Base-by-base conservation (phyloP, 805 yeast genomes). In the Cyberlindnera japonica region DNA sequence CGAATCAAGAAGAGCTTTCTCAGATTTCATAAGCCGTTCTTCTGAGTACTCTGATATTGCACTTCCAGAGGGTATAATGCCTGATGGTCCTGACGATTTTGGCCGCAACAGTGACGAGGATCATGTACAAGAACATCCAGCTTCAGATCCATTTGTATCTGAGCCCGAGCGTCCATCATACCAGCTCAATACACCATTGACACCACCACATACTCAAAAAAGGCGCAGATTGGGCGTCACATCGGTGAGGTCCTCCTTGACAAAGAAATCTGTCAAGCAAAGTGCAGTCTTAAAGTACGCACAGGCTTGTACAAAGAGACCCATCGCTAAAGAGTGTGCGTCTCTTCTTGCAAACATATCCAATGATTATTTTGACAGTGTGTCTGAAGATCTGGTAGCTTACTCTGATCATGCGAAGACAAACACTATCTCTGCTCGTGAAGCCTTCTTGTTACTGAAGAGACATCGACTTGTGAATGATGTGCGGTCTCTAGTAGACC, bases 361-460 rank as follows among this genome's bases (percentile, higher is more conserved):
- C 3, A 49, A 57, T 3, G 32, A 31, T 15, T 67, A 52, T 43
- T 54, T 67, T 27, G 55, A 51, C 17, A 62, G 57, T 26, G 36
- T 51, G 3, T 24, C 58, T 1, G 44, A 43, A 2, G 69, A 62
- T 38, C 39, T 67, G 5, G 37, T 41, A 1, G 58, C 62, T 0
- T 67, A 64, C 34, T 51, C 69, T 0, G 46, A 47, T 2, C 71
- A 67, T 42, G 56, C 65, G 1, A 48, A 43, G 22, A 52, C 49
- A 26, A 48, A 49, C 2, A 51, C 41, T 3, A 42, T 67, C 6
- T 57, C 59, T 13, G 44, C 57, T 9, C 44, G 49, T 10, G 54
- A 62, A 14, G 54, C 56, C 4, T 38, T 50, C 26, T 42, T 57
- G 12, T 39, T 67, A 19, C 23, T 63, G 48, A 53, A 56, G 35